Evolutionary conservation across 176 grass and related monocot species (phyloP), one percentile per base, ranked within the genome.

Genomic region (Olyra latifolia): DNA sequence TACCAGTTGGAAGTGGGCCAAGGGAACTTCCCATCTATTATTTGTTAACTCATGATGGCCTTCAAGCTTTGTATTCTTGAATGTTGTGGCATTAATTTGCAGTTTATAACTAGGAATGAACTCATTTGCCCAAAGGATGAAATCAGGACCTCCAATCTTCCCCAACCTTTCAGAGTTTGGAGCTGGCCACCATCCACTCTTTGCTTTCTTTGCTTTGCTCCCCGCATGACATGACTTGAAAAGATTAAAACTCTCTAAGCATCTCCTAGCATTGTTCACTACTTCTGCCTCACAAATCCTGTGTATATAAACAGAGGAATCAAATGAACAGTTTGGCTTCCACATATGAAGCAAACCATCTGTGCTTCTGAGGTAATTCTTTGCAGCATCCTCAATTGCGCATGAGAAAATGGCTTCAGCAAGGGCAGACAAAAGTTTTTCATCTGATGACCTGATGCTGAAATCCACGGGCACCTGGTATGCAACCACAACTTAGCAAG

Each of bases 1-100:
- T 98, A 98, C 95, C 95, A 98, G 89, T 88, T 98, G 92, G 69
- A 82, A 86, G 66, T 95, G 92, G 90, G 92, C 65, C 78, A 98
- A 87, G 67, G 87, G 85, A 93, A 93, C 86, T 87, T 98, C 92
- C 83, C 80, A 84, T 71, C 66, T 83, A 93, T 86, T 87, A 82
- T 92, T 83, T 82, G 54, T 55, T 66, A 93, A 86, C 77, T 91
- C 83, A 41, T 86, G 74, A 87, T 74, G 64, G 27, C 95, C 92
- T 75, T 93, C 81, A 75, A 89, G 77, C 50, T 88, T 89, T 74
- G 82, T 71, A 69, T 91, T 89, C 43, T 83, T 71, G 59, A 93
- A 94, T 61, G 30, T 29, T 71, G 79, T 61, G 17, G 77, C 71
- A 74, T 78, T 69, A 53, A 98, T 82, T 91, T 93, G 88, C 64